These are phyloP conservation scores for Scenedesmus sp. DNA, from an alignment of 163 green algal species.

Conservation along the genomic window DNA sequence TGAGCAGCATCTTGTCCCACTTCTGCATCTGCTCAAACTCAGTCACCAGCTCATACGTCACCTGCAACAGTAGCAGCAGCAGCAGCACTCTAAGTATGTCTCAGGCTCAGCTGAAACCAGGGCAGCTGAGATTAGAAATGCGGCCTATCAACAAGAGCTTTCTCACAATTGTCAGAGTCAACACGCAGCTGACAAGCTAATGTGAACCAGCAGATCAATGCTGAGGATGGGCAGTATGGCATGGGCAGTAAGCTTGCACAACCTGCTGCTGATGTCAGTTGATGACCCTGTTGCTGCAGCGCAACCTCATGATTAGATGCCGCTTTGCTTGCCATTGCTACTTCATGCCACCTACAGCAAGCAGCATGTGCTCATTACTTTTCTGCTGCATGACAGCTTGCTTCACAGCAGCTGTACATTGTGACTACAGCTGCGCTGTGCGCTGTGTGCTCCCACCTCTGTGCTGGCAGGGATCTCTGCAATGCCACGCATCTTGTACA, in stretches of 20 bases:
- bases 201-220: background rate
- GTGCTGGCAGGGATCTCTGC: conserved; percentile 33
- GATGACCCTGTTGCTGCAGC: background rate
- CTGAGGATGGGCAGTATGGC: background rate
- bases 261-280: background rate
- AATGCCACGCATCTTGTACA: conserved; percentile 50
- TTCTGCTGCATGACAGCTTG: background rate
- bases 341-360: background rate
- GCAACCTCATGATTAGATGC: background rate
- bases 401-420: background rate
- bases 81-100: background rate
- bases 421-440: background rate
- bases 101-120: too few species aligned
- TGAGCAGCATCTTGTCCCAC: conserved; percentile 50
- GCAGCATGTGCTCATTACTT: background rate
- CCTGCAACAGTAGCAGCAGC: conserved; percentile 14
- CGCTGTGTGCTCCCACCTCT: conserved; percentile 38
- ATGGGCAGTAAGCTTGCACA: background rate
- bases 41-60: conserved; percentile 47
- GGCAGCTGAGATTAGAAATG: too few species aligned
- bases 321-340: background rate
- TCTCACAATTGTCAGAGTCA: too few species aligned
- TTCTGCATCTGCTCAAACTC: conserved; percentile 57
- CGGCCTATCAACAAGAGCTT: too few species aligned
- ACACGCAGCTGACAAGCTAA: background rate